These are phyloP conservation scores for Mortierella sp. DNA, from an alignment of 371 early-diverging fungal genomes.

Conservation along the genomic window DNA sequence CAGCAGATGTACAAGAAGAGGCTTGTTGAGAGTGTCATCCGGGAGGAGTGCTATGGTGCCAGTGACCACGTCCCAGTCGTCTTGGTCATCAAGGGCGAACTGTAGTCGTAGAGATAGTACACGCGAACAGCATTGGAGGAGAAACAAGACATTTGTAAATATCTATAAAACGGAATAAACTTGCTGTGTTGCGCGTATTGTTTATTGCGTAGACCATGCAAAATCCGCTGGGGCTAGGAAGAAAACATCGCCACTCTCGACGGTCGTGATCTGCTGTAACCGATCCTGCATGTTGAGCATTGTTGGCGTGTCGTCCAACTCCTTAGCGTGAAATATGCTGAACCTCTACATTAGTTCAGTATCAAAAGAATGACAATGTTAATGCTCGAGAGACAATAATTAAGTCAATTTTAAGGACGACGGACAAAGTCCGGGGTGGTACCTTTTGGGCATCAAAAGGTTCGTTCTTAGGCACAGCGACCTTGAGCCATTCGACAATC, in stretches of 20 bases:
- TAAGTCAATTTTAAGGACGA: not conserved
- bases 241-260: slow-evolving; percentile 46
- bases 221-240: slow-evolving; percentile 38
- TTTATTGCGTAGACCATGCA: slow-evolving; percentile 10
- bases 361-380: too few species aligned
- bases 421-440: not conserved
- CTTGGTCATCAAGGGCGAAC: slow-evolving; percentile 65
- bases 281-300: slow-evolving; percentile 33
- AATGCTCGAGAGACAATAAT: not conserved
- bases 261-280: slow-evolving; percentile 18
- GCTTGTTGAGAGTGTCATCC: slow-evolving; percentile 76
- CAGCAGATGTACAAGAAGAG: slow-evolving; percentile 68
- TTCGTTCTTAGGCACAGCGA: slow-evolving; percentile 30
- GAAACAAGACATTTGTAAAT: not conserved
- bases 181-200: too few species aligned
- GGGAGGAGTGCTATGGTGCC: slow-evolving; percentile 89
- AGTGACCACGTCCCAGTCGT: slow-evolving; percentile 92
- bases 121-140: not conserved
- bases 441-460: slow-evolving; percentile 43
- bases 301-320: slow-evolving; percentile 20
- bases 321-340: slow-evolving; percentile 46
- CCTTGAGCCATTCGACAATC: slow-evolving; percentile 45
- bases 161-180: not conserved
- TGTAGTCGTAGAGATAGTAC: slow-evolving; percentile 12
- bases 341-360: slow-evolving; percentile 17